Base-by-base conservation (phyloP, 2,329 filamentous ascomycete genomes). In the Lasiodiplodia sp. region DNA sequence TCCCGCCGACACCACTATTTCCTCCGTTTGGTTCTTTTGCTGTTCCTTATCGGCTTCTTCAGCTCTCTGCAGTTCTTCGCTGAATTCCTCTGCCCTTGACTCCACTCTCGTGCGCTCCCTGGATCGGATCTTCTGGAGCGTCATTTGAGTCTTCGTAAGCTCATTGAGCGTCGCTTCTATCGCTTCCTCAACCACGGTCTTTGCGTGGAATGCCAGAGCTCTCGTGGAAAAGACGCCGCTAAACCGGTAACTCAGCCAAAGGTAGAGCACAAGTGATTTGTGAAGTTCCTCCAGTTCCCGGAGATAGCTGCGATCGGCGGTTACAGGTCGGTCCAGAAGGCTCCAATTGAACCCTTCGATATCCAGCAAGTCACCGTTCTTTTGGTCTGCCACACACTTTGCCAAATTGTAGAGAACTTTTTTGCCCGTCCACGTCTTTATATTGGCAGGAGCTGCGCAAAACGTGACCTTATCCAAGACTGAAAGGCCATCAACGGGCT, bases 191-290 rank as follows among this genome's bases (percentile, higher is more conserved):
- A 94, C 90, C 62, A 96, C 78, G 7, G 82, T 79, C 76, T 97
- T 97, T 60, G 93, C 88, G 76, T 97, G 90, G 71, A 92, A 91
- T 0, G 93, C 94, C 53, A 97, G 84, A 0, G 84, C 83, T 73
- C 95, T 88, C 71, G 90, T 92, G 6, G 83, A 87, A 78, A 97
- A 97, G 63, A 96, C 86, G 60, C 92, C 92, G 3, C 89, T 85
- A 78, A 95, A 97, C 7, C 95, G 90, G 79, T 95, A 98, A 73
- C 92, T 95, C 18, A 99, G 85, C 96, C 96, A 99, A 2, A 97
- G 85, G 77, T 98, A 99, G 57, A 94, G 83, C 55, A 95, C 93
- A 47, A 99, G 83, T 34, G 88, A 85, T 74, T 92, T 92, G 81
- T 99, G 96, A 18, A 99, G 84, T 3, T 83, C 79, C 78, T 99